Conservation (phyloP, 257 asterid genomes). For the Nicotiana attenuata region DNA sequence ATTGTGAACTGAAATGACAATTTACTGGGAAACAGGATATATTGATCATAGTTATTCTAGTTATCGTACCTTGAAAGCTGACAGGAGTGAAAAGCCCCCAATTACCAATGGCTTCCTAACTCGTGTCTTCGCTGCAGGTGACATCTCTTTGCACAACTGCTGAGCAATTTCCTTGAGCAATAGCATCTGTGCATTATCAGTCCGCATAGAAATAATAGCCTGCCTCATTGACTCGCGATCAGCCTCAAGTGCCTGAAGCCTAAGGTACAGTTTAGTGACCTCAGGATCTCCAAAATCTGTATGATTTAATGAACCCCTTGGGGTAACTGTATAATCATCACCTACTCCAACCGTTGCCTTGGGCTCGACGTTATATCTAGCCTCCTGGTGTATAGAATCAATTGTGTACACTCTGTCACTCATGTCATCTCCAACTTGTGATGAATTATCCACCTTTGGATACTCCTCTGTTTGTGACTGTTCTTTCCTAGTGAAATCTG, state of each 20-base stretch:
- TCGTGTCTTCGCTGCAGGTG: slow-evolving; percentile 41
- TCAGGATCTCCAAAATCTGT: slow-evolving; percentile 56
- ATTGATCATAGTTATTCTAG: neutral
- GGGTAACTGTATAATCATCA: slow-evolving; percentile 48
- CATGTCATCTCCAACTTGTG: slow-evolving; percentile 76
- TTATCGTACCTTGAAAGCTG: slow-evolving; percentile 68
- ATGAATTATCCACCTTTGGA: slow-evolving; percentile 45
- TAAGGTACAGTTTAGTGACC: slow-evolving; percentile 72
- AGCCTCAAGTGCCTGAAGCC: slow-evolving; percentile 97
- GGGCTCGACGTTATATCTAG: slow-evolving; percentile 34
- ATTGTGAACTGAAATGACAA: slow-evolving; percentile 43
- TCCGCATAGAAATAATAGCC: slow-evolving; percentile 75
- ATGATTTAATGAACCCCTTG: slow-evolving; percentile 42
- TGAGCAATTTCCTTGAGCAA: slow-evolving; percentile 95
- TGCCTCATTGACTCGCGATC: slow-evolving; percentile 98
- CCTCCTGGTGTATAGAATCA: slow-evolving; percentile 70
- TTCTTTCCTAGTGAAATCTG: slow-evolving; percentile 53
- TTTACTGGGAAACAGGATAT: neutral
- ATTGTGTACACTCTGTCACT: slow-evolving; percentile 80
- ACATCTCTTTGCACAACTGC: slow-evolving; percentile 69
- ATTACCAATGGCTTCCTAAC: slow-evolving; percentile 41
- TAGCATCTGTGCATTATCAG: slow-evolving; percentile 83
- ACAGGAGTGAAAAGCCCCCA: slow-evolving; percentile 44
- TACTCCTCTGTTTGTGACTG: slow-evolving; percentile 46
- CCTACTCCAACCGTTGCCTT: slow-evolving; percentile 45